These are phyloP conservation scores for Leishmania arabica DNA, from an alignment of 208 protist genomes.

Conservation along the genomic window DNA sequence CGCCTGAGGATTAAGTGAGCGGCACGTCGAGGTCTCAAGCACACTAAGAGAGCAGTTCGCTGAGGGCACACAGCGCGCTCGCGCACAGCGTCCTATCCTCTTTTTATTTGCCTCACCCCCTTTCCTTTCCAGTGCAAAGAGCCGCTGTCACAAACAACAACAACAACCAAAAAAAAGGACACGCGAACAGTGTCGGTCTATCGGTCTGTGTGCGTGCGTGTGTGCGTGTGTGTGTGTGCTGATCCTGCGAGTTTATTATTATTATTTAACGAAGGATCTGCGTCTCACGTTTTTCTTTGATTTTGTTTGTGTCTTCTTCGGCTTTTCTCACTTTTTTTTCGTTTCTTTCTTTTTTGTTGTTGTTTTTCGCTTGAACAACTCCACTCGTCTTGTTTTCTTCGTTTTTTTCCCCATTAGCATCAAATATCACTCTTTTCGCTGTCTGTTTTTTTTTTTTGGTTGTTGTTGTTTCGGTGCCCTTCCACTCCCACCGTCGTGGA, in stretches of 20 bases:
- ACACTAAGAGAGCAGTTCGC: background rate
- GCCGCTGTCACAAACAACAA: background rate
- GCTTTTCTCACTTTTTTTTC: constrained; percentile 7
- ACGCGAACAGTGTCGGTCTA: background rate
- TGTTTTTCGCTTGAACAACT: background rate
- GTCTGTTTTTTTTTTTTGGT: background rate
- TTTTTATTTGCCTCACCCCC: background rate
- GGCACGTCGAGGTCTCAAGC: background rate
- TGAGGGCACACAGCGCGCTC: background rate
- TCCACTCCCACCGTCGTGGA: background rate
- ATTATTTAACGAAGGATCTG: constrained; percentile 5
- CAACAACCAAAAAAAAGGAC: background rate
- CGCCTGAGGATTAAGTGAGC: background rate
- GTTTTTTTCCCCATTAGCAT: too few species aligned
- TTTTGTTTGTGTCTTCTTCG: too few species aligned
- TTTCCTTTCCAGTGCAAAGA: background rate
- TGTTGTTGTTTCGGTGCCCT: background rate
- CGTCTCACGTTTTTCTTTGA: constrained; percentile 1
- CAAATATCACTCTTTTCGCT: background rate
- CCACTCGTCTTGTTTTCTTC: too few species aligned
- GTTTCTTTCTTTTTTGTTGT: too few species aligned
- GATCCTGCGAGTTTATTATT: background rate
- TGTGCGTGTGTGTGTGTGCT: background rate
- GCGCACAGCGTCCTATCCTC: background rate
- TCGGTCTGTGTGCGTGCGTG: too few species aligned